phyloP scores from a whole-genome alignment of 148 eudicot genomes.

The Suaeda aralocaspica region DNA sequence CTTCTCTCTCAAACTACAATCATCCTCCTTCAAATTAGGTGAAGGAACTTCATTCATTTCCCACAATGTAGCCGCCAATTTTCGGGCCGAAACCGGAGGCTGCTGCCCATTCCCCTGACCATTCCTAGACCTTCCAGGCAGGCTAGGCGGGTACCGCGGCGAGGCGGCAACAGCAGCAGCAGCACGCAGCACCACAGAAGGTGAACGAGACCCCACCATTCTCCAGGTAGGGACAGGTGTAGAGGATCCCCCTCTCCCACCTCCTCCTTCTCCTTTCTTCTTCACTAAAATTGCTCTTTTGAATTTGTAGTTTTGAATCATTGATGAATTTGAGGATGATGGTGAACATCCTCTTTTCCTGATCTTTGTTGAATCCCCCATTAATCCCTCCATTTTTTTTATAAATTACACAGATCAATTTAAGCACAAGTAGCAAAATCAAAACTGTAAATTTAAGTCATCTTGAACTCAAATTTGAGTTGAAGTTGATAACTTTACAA shows the following conservation, averaged over 20 bases:
- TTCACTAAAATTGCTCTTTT: slow-evolving; percentile 74
- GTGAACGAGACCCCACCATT: slow-evolving; percentile 42
- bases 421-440: neutral
- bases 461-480: neutral
- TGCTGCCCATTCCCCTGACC: slow-evolving; percentile 31
- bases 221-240: slow-evolving; percentile 84
- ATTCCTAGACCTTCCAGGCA: slow-evolving; percentile 30
- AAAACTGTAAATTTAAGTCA: neutral
- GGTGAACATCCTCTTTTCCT: slow-evolving; percentile 87
- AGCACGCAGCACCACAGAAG: slow-evolving; percentile 30
- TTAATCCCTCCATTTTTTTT: slow-evolving; percentile 27
- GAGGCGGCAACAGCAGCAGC: slow-evolving; percentile 38
- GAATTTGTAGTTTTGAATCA: slow-evolving; percentile 56
- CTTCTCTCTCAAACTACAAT: slow-evolving; percentile 23
- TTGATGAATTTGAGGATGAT: slow-evolving; percentile 76
- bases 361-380: slow-evolving; percentile 48
- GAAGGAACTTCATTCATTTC: slow-evolving; percentile 73
- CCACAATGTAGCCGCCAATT: slow-evolving; percentile 93
- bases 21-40: slow-evolving; percentile 26
- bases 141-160: slow-evolving; percentile 42
- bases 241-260: slow-evolving; percentile 43
- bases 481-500: neutral
- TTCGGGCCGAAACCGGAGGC: slow-evolving; percentile 72
- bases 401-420: neutral
- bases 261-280: slow-evolving; percentile 31